phyloP scores from a whole-genome alignment of 1,139 yeast species.

The Blastobotrys malaysiensis region DNA sequence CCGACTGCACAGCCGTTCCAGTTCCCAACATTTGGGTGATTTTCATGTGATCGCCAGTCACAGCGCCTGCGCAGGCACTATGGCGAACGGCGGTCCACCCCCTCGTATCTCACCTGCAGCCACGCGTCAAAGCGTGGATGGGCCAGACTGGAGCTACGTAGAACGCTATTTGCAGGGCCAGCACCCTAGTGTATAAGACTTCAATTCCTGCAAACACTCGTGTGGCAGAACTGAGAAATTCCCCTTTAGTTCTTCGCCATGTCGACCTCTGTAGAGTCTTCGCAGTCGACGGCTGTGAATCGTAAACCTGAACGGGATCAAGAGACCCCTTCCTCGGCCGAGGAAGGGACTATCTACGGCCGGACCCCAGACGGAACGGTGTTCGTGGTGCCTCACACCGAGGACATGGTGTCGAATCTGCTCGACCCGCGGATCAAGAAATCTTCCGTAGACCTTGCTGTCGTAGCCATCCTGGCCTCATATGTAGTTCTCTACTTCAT shows the following conservation, averaged over 20 bases:
- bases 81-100: not conserved
- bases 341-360: conserved; percentile 16
- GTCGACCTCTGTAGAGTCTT: not conserved
- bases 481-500: conserved; percentile 47
- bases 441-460: conserved; percentile 58
- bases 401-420: conserved; percentile 79
- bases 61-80: not conserved
- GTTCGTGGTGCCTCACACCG: conserved; percentile 71
- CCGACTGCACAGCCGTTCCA: not conserved
- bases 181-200: not conserved
- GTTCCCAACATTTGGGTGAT: not conserved
- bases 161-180: not conserved
- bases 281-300: not conserved
- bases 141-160: not conserved
- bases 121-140: not conserved
- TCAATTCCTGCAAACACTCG: not conserved
- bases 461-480: conserved; percentile 47
- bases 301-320: not conserved
- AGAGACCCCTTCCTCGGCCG: not conserved
- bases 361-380: conserved; percentile 29
- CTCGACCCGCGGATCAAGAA: conserved; percentile 73
- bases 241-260: not conserved
- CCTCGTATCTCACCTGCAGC: not conserved
- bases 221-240: not conserved
- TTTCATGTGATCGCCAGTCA: not conserved